Evolutionary conservation across 2,329 filamentous ascomycete species (phyloP).

Genomic region (Colletotrichum sidae): DNA sequence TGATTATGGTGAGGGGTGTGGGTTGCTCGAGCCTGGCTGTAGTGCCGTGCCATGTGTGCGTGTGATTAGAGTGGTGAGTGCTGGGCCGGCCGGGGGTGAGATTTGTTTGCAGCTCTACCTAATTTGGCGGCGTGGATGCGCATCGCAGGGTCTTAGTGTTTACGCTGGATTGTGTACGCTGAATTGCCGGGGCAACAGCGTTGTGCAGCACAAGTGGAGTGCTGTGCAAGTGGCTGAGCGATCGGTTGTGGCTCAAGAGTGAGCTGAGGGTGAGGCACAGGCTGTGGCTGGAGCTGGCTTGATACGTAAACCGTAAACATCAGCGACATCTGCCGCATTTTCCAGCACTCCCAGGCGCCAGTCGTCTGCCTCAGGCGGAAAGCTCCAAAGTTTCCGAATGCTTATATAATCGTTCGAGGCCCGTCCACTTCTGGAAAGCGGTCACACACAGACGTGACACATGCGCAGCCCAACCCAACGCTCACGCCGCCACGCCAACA

Average conservation of each 20-base stretch:
- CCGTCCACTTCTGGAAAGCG: slow-evolving; percentile 10
- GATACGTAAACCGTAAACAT: not conserved
- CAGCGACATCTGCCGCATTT: not conserved
- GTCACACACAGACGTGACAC: slow-evolving; percentile 12
- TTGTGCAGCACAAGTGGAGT: not conserved
- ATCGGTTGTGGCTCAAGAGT: too few relatives aligned
- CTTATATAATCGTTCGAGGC: too few relatives aligned
- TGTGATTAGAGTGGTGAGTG: not conserved
- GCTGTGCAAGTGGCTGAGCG: not conserved
- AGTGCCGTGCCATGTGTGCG: slow-evolving; percentile 9
- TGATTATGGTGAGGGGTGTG: slow-evolving; percentile 37
- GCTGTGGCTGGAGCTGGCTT: not conserved
- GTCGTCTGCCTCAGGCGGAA: slow-evolving; percentile 5
- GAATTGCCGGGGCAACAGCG: slow-evolving; percentile 26
- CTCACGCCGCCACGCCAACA: not conserved
- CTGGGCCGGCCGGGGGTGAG: not conserved
- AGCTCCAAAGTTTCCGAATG: not conserved
- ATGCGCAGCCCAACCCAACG: slow-evolving; percentile 6
- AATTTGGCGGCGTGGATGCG: slow-evolving; percentile 32
- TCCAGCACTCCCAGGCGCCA: not conserved
- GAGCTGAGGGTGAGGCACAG: too few relatives aligned
- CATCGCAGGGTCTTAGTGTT: slow-evolving; percentile 24
- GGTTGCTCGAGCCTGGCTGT: slow-evolving; percentile 21
- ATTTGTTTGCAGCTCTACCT: slow-evolving; percentile 37
- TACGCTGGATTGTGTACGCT: slow-evolving; percentile 20